Base-by-base conservation (phyloP, 2,329 filamentous ascomycete species). In the Pestalotiopsis sp. region DNA sequence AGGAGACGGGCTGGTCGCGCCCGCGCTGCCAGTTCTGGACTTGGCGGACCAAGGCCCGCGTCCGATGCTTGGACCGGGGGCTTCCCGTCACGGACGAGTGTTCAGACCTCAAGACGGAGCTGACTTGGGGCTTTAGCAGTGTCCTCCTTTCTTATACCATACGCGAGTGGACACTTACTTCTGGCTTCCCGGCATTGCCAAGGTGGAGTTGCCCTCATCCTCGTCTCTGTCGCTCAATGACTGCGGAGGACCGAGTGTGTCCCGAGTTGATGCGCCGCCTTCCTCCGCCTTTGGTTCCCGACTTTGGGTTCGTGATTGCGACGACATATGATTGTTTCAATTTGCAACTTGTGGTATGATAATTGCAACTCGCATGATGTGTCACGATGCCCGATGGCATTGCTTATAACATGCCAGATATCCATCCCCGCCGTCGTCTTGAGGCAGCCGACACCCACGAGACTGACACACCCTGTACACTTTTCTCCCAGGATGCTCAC, bases 11-110 rank as follows among this genome's bases (percentile, higher is more conserved):
- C 23, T 70, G 68, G 12, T 65, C 59, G 14, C 27, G 62, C 14
- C 31, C 57, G 25, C 62, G 49, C 31, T 65, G 68, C 14, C 70
- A 52, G 14, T 41, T 14, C 25, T 72, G 70, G 27, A 71, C 64
- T 9, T 68, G 62, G 23, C 65, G 65, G 25, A 40, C 27, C 25
- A 68, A 57, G 14, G 40, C 57, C 59, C 67, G 69, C 6, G 68
- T 70, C 56, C 69, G 36, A 9, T 68, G 69, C 31, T 25, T 63
- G 20, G 23, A 12, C 1, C 31, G 67, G 38, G 67, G 17, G 38
- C 67, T 61, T 36, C 9, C 31, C 17, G 17, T 17, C 40, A 7
- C n/a, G 20, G 64, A 66, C 12, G 64, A 58, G 6, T 41, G 13
- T 36, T 57, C n/a, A n/a, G 64, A 66, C 3, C n/a, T 64, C n/a